These are phyloP conservation scores for Russula earlei DNA, from an alignment of 768 basidiomycete species.

Conservation along the genomic window DNA sequence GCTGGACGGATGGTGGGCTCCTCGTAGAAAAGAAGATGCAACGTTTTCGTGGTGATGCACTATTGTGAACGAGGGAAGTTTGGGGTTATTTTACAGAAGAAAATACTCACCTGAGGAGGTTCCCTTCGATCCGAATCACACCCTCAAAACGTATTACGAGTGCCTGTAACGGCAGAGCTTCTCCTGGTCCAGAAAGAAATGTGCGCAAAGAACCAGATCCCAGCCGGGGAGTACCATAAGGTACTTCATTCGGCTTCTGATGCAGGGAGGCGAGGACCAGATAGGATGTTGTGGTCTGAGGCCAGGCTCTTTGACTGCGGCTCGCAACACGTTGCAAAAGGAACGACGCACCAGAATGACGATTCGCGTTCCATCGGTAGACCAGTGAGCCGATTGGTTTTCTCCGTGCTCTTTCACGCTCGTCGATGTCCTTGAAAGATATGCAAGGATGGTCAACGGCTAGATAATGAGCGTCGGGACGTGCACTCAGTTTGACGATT, in stretches of 20 bases:
- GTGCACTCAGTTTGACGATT: conserved; percentile 5
- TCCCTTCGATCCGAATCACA: conserved; percentile 69
- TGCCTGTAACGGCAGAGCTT: conserved; percentile 60
- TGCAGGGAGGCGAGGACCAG: conserved; percentile 66
- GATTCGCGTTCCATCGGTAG: conserved; percentile 70
- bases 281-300: conserved; percentile 71
- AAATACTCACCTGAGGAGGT: conserved; percentile 50
- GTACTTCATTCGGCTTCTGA: conserved; percentile 43
- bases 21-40: conserved; percentile 66
- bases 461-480: conserved; percentile 25
- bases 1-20: conserved; percentile 67
- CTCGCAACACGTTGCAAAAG: neutral
- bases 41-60: conserved; percentile 65
- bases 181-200: conserved; percentile 75
- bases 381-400: conserved; percentile 69
- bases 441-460: conserved; percentile 65
- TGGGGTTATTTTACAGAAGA: conserved; percentile 7
- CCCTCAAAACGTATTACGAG: conserved; percentile 68
- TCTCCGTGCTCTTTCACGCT: conserved; percentile 81
- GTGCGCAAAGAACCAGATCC: conserved; percentile 48
- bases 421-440: conserved; percentile 63
- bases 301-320: neutral
- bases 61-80: conserved; percentile 27
- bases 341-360: conserved; percentile 58
- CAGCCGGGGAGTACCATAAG: conserved; percentile 45